phyloP scores from a whole-genome alignment of 768 basidiomycete species.

The Macrolepiota fuliginosa region DNA sequence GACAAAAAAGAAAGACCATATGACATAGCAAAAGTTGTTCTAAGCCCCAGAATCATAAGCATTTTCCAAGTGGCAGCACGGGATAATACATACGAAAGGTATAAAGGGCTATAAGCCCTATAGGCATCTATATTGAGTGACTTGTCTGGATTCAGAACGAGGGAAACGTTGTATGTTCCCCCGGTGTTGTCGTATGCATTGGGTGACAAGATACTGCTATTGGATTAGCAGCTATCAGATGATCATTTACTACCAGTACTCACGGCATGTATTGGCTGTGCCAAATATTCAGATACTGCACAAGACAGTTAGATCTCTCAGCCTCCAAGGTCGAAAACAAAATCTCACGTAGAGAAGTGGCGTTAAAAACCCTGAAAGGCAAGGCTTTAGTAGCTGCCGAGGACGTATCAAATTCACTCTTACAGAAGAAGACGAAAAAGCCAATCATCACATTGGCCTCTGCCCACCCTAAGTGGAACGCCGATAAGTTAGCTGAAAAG shows the following conservation, averaged over 20 bases:
- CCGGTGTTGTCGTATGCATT: conserved; percentile 63
- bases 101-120: conserved; percentile 44
- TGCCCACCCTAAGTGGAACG: conserved; percentile 57
- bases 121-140: conserved; percentile 44
- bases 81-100: conserved; percentile 37
- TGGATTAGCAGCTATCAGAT: background rate
- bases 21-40: conserved; percentile 53
- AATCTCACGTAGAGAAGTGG: conserved; percentile 44
- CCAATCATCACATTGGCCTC: conserved; percentile 66
- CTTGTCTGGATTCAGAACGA: conserved; percentile 37
- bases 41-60: conserved; percentile 16
- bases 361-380: conserved; percentile 42
- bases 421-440: conserved; percentile 66
- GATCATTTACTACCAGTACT: conserved; percentile 17
- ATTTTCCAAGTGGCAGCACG: background rate
- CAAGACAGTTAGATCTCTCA: conserved; percentile 16
- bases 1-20: conserved; percentile 63
- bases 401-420: conserved; percentile 20
- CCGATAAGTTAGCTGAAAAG: conserved; percentile 15
- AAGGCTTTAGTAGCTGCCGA: background rate
- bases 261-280: conserved; percentile 57
- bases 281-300: conserved; percentile 54
- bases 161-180: conserved; percentile 36
- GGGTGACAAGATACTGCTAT: conserved; percentile 39
- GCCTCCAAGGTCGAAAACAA: background rate